These are phyloP conservation scores for Carnegiea gigantea DNA, from an alignment of 179 eudicot genomes.

Conservation along the genomic window DNA sequence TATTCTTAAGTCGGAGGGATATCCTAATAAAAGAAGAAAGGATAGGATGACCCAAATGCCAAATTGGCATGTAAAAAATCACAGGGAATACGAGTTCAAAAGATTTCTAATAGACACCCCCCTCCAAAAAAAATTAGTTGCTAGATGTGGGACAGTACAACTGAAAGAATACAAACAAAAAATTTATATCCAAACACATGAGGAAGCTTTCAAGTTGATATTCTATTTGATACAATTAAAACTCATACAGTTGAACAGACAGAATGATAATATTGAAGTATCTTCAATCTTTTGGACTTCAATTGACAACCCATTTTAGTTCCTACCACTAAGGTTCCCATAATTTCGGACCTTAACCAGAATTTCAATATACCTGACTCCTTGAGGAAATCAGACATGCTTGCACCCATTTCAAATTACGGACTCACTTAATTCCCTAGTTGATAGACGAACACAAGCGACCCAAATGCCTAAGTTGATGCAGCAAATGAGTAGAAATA, in stretches of 20 bases:
- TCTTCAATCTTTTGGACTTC: not conserved
- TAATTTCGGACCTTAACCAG: not conserved
- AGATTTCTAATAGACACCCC: too few species aligned
- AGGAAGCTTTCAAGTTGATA: not conserved
- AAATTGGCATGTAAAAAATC: not conserved
- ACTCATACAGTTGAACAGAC: not conserved
- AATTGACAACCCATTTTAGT: not conserved
- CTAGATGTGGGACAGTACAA: not conserved
- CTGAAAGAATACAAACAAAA: not conserved
- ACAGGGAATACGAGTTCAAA: not conserved
- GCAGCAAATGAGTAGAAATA: slow-evolving; percentile 12
- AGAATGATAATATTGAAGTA: not conserved
- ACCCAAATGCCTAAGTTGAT: not conserved
- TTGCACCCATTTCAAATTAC: not conserved
- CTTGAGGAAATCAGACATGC: not conserved
- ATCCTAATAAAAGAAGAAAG: not conserved
- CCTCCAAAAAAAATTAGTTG: too few species aligned
- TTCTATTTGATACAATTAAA: not conserved
- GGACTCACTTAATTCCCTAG: not conserved
- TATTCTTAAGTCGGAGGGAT: not conserved
- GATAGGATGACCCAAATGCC: not conserved
- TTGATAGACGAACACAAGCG: not conserved
- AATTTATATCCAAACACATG: not conserved
- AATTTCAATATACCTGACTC: not conserved
- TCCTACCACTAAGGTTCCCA: not conserved